These are phyloP conservation scores for Nakaseomyces sp. DNA, from an alignment of 1,139 yeast species.

Conservation along the genomic window DNA sequence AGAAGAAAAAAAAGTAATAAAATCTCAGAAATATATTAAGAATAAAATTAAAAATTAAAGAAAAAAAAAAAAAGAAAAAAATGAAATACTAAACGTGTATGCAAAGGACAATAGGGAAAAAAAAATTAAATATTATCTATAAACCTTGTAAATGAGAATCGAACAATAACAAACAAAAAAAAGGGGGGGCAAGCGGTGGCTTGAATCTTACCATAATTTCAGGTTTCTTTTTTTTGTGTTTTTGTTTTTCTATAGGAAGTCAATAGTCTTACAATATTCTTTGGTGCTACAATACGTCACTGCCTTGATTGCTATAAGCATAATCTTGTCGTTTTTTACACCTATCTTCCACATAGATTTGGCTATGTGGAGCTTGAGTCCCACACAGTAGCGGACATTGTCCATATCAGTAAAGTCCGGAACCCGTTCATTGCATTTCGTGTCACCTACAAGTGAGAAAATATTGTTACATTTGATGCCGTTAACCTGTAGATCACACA, in stretches of 20 bases:
- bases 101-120: no score
- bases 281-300: slow-evolving; percentile 18
- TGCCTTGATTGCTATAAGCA: slow-evolving; percentile 21
- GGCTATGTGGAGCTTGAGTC: slow-evolving; percentile 20
- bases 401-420: slow-evolving; percentile 15
- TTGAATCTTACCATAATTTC: no score
- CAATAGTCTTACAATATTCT: slow-evolving; percentile 17
- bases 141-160: no score
- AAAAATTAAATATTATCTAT: no score
- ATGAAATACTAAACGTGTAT: no score
- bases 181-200: background rate
- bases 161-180: no score
- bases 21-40: background rate
- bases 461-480: slow-evolving; percentile 19
- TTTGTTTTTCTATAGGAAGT: slow-evolving; percentile 6
- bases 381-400: slow-evolving; percentile 13
- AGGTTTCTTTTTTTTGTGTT: no score
- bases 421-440: slow-evolving; percentile 16
- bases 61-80: no score
- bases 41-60: no score
- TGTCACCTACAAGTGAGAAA: slow-evolving; percentile 20
- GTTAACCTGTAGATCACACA: slow-evolving; percentile 23
- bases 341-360: slow-evolving; percentile 26
- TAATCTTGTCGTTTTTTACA: slow-evolving; percentile 14
- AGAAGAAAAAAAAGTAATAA: no score